These are phyloP conservation scores for Trichoderma polysporum DNA, from an alignment of 2,329 filamentous ascomycete species.

Conservation along the genomic window DNA sequence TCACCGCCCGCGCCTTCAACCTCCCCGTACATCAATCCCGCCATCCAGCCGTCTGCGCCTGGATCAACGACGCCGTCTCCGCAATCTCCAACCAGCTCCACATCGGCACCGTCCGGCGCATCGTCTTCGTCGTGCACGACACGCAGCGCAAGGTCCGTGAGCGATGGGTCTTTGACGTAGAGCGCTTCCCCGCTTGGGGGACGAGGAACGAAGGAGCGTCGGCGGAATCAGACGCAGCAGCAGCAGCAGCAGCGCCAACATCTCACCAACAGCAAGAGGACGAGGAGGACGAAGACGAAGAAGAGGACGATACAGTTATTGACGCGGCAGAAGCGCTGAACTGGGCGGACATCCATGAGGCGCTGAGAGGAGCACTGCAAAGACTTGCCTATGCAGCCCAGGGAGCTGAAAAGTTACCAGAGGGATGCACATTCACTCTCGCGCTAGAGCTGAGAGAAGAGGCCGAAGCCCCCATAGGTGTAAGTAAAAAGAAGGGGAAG, in stretches of 20 bases:
- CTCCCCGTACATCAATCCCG: conserved; percentile 81
- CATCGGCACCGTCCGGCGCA: conserved; percentile 47
- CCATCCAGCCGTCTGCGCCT: conserved; percentile 80
- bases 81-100: conserved; percentile 71
- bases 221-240: too few relatives aligned
- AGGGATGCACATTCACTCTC: conserved; percentile 71
- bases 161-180: conserved; percentile 61
- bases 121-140: conserved; percentile 50
- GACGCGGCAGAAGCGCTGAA: conserved; percentile 39
- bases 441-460: conserved; percentile 69
- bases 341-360: conserved; percentile 66
- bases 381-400: conserved; percentile 61
- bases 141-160: conserved; percentile 49
- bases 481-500: conserved; percentile 36
- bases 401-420: conserved; percentile 57
- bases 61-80: conserved; percentile 77
- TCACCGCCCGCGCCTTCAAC: conserved; percentile 78
- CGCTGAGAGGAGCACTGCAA: conserved; percentile 66
- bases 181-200: conserved; percentile 45
- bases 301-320: conserved; percentile 32
- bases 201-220: neutral
- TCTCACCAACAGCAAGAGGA: conserved; percentile 24
- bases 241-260: neutral
- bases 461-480: conserved; percentile 56
- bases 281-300: conserved; percentile 24